A percentile compares a stretch with the other conserved stretches of the same genome.
These are phyloP conservation scores for Cucurbita maxima DNA, from an alignment of 306 rosid species.

Conservation along the genomic window DNA sequence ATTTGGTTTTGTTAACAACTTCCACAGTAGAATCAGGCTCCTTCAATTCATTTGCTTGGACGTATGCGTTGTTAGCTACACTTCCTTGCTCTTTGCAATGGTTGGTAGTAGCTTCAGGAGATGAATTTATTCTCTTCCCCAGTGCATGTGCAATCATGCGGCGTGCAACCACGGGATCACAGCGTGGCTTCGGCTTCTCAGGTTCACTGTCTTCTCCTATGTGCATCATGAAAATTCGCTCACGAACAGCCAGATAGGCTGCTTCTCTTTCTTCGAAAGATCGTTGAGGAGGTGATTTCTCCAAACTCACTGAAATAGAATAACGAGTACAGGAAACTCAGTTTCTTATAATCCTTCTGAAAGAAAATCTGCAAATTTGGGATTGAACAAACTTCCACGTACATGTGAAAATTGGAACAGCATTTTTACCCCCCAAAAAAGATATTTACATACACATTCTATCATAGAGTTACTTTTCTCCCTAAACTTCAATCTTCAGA, in stretches of 20 bases:
- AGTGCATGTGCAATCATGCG: slow-evolving; percentile 96
- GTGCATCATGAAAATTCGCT: slow-evolving; percentile 59
- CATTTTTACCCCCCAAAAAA: neutral
- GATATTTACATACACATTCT: neutral
- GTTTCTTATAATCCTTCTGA: neutral
- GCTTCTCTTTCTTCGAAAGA: slow-evolving; percentile 78
- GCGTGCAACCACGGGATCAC: slow-evolving; percentile 74
- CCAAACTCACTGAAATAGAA: slow-evolving; percentile 26
- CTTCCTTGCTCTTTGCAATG: slow-evolving; percentile 18
- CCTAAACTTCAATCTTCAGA: neutral
- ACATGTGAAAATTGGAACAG: neutral
- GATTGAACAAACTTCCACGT: neutral
- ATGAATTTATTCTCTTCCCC: slow-evolving; percentile 56
- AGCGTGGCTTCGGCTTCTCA: slow-evolving; percentile 50
- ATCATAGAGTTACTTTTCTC: neutral
- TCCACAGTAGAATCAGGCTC: slow-evolving; percentile 13
- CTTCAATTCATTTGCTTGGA: slow-evolving; percentile 19
- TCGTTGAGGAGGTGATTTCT: slow-evolving; percentile 26
- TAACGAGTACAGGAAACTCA: slow-evolving; percentile 6
- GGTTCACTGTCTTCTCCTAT: slow-evolving; percentile 41
- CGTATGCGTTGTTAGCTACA: slow-evolving; percentile 12
- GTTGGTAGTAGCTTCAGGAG: slow-evolving; percentile 20
- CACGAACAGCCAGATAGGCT: slow-evolving; percentile 78
- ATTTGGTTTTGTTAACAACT: slow-evolving; percentile 17
- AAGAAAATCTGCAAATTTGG: neutral